A percentile compares a stretch with the other conserved stretches of the same genome.
phyloP scores from a whole-genome alignment of 768 basidiomycete genomes.

The Dacryopinax primogenitus region DNA sequence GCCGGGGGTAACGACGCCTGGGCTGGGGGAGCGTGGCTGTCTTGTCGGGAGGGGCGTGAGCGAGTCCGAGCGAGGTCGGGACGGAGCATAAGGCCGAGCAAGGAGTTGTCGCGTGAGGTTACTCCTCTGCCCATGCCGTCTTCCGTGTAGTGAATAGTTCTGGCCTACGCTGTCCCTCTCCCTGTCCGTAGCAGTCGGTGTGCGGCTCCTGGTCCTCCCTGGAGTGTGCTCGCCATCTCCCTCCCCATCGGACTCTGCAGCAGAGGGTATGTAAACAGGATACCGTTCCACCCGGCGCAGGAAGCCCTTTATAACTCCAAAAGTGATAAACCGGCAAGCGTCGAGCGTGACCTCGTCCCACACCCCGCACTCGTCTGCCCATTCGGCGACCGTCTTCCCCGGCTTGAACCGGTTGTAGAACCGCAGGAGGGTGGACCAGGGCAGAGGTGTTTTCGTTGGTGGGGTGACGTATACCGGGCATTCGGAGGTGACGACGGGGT shows the following conservation, averaged over 20 bases:
- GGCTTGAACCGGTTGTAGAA: slow-evolving; percentile 78
- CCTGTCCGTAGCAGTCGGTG: slow-evolving; percentile 3
- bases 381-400: slow-evolving; percentile 70
- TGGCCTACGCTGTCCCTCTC: slow-evolving; percentile 6
- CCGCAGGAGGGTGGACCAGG: slow-evolving; percentile 77
- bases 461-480: slow-evolving; percentile 86
- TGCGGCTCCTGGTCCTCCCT: neutral
- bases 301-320: slow-evolving; percentile 98
- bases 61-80: slow-evolving; percentile 13
- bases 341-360: slow-evolving; percentile 79
- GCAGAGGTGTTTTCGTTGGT: slow-evolving; percentile 54
- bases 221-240: slow-evolving; percentile 2
- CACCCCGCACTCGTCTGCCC: slow-evolving; percentile 78
- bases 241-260: slow-evolving; percentile 26
- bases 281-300: slow-evolving; percentile 87
- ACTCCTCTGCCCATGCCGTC: neutral
- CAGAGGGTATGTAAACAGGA: slow-evolving; percentile 38
- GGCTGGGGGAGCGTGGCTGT: slow-evolving; percentile 11
- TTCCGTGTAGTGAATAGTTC: neutral
- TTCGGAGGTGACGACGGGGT: slow-evolving; percentile 71
- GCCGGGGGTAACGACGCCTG: too few relatives aligned
- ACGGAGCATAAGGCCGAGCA: neutral
- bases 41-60: slow-evolving; percentile 15
- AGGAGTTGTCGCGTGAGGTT: slow-evolving; percentile 5
- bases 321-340: slow-evolving; percentile 85